Evolutionary conservation across 176 grass and related monocot genomes (phyloP).

Genomic region (Panicum miliaceum): DNA sequence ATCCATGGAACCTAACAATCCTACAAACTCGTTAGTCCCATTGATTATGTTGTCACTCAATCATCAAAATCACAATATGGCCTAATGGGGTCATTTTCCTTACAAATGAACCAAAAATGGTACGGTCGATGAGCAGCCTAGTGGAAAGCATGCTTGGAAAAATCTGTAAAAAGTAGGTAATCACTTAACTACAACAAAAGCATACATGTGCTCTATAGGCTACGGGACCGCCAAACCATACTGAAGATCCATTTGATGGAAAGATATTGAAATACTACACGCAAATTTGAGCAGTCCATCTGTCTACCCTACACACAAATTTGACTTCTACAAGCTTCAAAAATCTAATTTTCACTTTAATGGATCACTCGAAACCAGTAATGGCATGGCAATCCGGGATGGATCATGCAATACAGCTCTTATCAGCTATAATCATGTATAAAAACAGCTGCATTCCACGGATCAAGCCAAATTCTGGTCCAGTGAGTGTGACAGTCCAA

Average conservation of each 20-base stretch:
- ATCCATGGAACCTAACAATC: too few relatives aligned
- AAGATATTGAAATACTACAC: conserved; percentile 6
- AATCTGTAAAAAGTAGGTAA: conserved; percentile 16
- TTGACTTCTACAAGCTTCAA: not conserved
- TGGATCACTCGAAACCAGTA: not conserved
- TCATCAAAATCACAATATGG: too few relatives aligned
- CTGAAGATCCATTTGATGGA: not conserved
- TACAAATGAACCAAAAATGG: too few relatives aligned
- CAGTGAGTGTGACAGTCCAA: not conserved
- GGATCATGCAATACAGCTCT: not conserved
- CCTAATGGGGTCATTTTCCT: too few relatives aligned
- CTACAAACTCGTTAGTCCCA: too few relatives aligned
- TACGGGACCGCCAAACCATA: not conserved
- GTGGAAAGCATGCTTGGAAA: too few relatives aligned
- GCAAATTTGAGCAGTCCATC: not conserved
- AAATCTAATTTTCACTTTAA: not conserved
- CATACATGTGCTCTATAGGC: not conserved
- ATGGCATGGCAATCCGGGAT: not conserved
- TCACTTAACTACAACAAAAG: conserved; percentile 12
- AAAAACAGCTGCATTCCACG: conserved; percentile 24
- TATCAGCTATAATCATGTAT: conserved; percentile 8
- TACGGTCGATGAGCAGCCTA: too few relatives aligned
- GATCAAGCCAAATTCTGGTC: not conserved
- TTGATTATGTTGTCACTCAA: too few relatives aligned
- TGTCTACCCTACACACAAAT: not conserved